A percentile compares a stretch with the other conserved stretches of the same genome.
phyloP scores from a whole-genome alignment of 2,329 filamentous ascomycete genomes.

The Paraphoma sp. region DNA sequence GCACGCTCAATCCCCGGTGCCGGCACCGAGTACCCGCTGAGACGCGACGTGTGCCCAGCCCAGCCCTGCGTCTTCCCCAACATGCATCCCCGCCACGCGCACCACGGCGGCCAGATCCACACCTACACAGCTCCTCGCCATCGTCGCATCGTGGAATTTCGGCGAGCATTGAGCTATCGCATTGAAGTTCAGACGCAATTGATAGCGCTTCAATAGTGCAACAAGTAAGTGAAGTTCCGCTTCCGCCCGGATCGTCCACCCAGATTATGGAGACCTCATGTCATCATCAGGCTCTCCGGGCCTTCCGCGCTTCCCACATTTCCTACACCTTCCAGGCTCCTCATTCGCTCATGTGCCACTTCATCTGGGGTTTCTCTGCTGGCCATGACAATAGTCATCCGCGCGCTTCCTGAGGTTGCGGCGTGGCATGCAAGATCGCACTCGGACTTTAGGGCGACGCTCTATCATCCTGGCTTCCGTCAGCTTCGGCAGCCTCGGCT shows the following conservation, averaged over 20 bases:
- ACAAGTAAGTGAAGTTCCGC: slow-evolving; percentile 30
- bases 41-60: slow-evolving; percentile 13
- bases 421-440: slow-evolving; percentile 7
- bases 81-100: slow-evolving; percentile 15
- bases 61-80: slow-evolving; percentile 8
- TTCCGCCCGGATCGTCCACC: slow-evolving; percentile 19
- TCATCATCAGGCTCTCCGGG: slow-evolving; percentile 32
- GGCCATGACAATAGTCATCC: slow-evolving; percentile 27
- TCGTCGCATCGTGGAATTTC: neutral
- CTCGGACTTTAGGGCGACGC: neutral
- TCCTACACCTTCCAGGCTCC: slow-evolving; percentile 8
- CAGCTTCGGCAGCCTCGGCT: slow-evolving; percentile 38
- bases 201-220: neutral
- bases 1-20: slow-evolving; percentile 1
- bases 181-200: neutral
- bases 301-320: slow-evolving; percentile 19
- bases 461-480: slow-evolving; percentile 25
- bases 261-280: slow-evolving; percentile 16
- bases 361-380: neutral
- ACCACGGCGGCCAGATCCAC: slow-evolving; percentile 1
- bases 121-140: neutral
- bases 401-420: slow-evolving; percentile 24
- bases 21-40: neutral
- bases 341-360: slow-evolving; percentile 13
- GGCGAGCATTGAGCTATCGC: neutral